Evolutionary conservation across 208 protist genomes (phyloP), one percentile per base, ranked within the genome.

Genomic region (Tritrichomonas foetus): DNA sequence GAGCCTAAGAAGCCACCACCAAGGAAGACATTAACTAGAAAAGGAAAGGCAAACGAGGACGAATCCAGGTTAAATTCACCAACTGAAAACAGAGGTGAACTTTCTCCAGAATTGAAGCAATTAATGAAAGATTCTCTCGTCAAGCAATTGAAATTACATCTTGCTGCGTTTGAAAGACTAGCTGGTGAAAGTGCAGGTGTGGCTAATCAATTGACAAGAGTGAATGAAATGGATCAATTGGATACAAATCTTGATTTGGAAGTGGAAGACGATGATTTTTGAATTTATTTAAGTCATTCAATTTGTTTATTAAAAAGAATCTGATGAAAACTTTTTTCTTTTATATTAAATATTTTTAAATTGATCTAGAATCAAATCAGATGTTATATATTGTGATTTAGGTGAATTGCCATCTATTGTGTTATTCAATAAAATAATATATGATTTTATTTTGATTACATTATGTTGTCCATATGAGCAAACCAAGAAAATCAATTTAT

Each of bases 231-330:
- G 3, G 74, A 82, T 50, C 47, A 41, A 50, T 36, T 82, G 5
- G 69, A 82, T 50, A 82, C 74, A 47, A 36, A 82, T 53, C 74
- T 82, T 2, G 74, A 82, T 82, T 14, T 36, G n/a, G 74, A 82
- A 82, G 74, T 82, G 47, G 74, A 82, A 16, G 74, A 82, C n/a
- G 69, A 75, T 75, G 69, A 75, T 44, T 47, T 75, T 44, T 75
- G 33, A 75, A 44, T 44, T 75, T 75, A 25, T 75, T 33, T 75
- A 44, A n/a, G n/a, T n/a, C n/a, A n/a, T n/a, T n/a, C n/a, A n/a
- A n/a, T n/a, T n/a, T n/a, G n/a, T n/a, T n/a, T n/a, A n/a, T n/a
- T n/a, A n/a, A n/a, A n/a, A n/a, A n/a, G n/a, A n/a, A n/a, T n/a
- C n/a, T n/a, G n/a, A n/a, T n/a, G n/a, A n/a, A n/a, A n/a, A n/a